Evolutionary conservation across 2,329 filamentous ascomycete species (phyloP), one percentile per base, ranked within the genome.

Genomic region (Aureobasidium lini): DNA sequence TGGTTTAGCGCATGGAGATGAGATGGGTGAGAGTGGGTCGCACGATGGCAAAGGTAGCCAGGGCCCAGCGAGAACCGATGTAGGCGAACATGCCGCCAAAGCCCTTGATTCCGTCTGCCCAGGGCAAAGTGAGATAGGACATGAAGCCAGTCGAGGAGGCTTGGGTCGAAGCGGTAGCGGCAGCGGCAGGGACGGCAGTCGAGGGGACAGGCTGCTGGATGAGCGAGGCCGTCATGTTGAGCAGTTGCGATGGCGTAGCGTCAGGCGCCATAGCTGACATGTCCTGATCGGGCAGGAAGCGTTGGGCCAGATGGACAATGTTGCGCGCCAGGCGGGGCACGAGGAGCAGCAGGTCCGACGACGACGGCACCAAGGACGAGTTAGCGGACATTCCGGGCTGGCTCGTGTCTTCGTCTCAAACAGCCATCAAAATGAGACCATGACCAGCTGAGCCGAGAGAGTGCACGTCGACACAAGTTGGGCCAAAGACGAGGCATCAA

Each of bases 81-180:
- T 97, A 99, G 66, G 85, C 88, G 73, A 97, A 92, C 61, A 97
- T 84, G 62, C 89, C 91, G 46, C 90, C 89, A 44, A 96, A 79
- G 44, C 88, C 90, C 69, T 86, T 84, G 64, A 82, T 67, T 4
- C 77, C 75, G 60, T 80, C 76, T 53, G 82, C 74, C 59, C 78
- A 75, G n/a, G 62, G 47, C 15, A 42, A 36, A 28, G 42, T 62
- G 40, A 62, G 28, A 40, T 46, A 61, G 6, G 62, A 61, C 16
- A 59, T 40, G 18, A 60, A 46, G 66, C n/a, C 16, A 16, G 40
- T 31, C 6, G 52, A 46, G 2, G 32, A 44, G 7, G 34, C 9
- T n/a, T 18, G 18, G n/a, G 28, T 15, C 6, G 11, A 6, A 10
- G 69, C 67, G 13, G 73, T 69, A 40, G 71, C 69, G 23, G 68